A percentile compares a stretch with the other conserved stretches of the same genome.
These are phyloP conservation scores for Diaporthe citrichinensis DNA, from an alignment of 2,329 filamentous ascomycete genomes.

Conservation along the genomic window DNA sequence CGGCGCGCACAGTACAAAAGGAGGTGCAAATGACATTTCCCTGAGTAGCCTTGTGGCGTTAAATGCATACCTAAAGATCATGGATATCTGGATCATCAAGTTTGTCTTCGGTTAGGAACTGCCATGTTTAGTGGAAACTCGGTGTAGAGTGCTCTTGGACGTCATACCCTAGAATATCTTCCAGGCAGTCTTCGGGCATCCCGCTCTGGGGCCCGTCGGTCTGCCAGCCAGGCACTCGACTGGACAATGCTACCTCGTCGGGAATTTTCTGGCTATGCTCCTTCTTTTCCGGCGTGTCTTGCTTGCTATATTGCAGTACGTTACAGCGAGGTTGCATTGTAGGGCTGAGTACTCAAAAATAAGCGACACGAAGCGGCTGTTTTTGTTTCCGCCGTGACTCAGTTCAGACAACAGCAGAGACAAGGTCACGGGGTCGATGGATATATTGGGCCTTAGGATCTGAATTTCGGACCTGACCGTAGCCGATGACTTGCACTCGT, in stretches of 20 bases:
- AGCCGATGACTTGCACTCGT: background rate
- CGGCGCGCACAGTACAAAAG: background rate
- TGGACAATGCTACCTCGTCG: background rate
- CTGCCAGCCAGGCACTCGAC: background rate
- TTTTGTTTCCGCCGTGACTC: slow-evolving; percentile 12
- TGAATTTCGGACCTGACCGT: slow-evolving; percentile 17
- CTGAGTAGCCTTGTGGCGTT: slow-evolving; percentile 12
- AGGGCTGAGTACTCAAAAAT: slow-evolving; percentile 19
- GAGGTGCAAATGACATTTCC: too few relatives aligned
- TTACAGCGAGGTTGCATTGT: slow-evolving; percentile 9
- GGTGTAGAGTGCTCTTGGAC: background rate
- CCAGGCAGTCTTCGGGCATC: background rate
- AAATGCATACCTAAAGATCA: background rate
- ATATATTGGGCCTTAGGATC: background rate
- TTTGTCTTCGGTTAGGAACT: background rate
- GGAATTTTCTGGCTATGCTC: background rate
- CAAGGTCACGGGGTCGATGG: slow-evolving; percentile 2
- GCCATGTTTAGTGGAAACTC: background rate
- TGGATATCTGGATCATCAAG: background rate
- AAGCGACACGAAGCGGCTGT: slow-evolving; percentile 18
- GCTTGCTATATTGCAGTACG: slow-evolving; percentile 2
- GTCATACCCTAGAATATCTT: slow-evolving; percentile 4
- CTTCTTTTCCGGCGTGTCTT: background rate
- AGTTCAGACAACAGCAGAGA: slow-evolving; percentile 15
- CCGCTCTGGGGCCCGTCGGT: too few relatives aligned